These are phyloP conservation scores for Wallacemonas sp. DNA, from an alignment of 208 protist species.

Conservation along the genomic window DNA sequence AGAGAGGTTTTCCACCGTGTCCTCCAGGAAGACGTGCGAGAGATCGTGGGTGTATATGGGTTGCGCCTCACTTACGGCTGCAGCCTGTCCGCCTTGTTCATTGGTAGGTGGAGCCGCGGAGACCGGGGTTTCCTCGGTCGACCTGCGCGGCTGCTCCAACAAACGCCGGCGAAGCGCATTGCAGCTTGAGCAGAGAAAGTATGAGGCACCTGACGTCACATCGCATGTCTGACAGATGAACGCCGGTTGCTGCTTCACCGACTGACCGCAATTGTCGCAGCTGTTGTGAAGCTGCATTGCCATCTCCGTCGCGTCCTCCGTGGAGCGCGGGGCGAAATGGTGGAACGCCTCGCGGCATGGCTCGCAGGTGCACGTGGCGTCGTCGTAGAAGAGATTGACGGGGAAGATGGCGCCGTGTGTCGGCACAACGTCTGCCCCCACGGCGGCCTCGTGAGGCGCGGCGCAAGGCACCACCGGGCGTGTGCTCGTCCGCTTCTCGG, in stretches of 20 bases:
- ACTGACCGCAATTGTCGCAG: conserved; percentile 67
- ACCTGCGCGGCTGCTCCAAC: neutral
- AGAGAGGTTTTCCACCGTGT: conserved; percentile 76
- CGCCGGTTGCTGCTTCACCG: conserved; percentile 40
- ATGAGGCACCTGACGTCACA: conserved; percentile 43
- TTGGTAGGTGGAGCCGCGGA: neutral
- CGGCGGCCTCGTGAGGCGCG: neutral
- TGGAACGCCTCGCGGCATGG: conserved; percentile 62
- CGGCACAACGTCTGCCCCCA: conserved; percentile 34
- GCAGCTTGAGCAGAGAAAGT: conserved; percentile 70
- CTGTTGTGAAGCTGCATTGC: conserved; percentile 65
- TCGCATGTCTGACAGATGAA: conserved; percentile 87
- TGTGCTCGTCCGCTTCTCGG: conserved; percentile 18
- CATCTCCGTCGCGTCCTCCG: conserved; percentile 63
- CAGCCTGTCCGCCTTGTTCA: neutral
- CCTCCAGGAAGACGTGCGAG: conserved; percentile 76
- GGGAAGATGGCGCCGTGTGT: conserved; percentile 78
- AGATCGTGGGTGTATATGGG: conserved; percentile 76
- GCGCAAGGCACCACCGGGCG: conserved; percentile 50
- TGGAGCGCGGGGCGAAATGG: conserved; percentile 55
- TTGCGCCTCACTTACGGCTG: no score
- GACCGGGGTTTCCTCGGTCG: neutral
- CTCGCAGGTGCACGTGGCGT: conserved; percentile 62
- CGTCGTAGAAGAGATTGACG: conserved; percentile 55
- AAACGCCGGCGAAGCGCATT: conserved; percentile 50